These are phyloP conservation scores for Yamadazyma buinensis DNA, from an alignment of 1,139 yeast species.

Conservation along the genomic window DNA sequence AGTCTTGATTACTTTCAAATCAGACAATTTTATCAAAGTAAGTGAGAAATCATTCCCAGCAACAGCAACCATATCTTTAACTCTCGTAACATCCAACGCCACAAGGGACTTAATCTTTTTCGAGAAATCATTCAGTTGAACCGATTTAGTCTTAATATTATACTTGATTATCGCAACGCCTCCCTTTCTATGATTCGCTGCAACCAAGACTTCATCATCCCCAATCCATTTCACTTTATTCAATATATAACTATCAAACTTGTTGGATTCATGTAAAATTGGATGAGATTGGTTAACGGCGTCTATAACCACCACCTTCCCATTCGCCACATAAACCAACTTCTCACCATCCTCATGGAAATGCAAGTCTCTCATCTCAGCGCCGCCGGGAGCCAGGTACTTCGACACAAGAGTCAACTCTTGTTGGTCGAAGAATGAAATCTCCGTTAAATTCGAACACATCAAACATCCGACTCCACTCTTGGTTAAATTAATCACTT, in stretches of 20 bases:
- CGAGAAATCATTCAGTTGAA: constrained; percentile 44
- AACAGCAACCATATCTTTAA: constrained; percentile 55
- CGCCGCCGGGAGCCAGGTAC: too few relatives aligned
- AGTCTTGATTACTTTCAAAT: constrained; percentile 47
- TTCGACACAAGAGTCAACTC: too few relatives aligned
- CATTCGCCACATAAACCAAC: constrained; percentile 56
- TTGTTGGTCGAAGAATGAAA: too few relatives aligned
- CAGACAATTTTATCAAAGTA: constrained; percentile 47
- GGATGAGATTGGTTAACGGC: constrained; percentile 34
- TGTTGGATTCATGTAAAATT: constrained; percentile 16
- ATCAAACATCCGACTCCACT: too few relatives aligned
- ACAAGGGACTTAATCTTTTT: constrained; percentile 63
- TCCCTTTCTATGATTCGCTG: constrained; percentile 48
- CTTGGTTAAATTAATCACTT: constrained; percentile 52
- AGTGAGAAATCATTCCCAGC: constrained; percentile 78
- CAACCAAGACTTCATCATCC: constrained; percentile 49
- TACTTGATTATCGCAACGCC: constrained; percentile 38
- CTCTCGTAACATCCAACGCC: constrained; percentile 53
- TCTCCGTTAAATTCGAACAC: too few relatives aligned
- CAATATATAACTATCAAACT: constrained; percentile 31
- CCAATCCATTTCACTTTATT: constrained; percentile 60
- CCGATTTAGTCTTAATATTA: constrained; percentile 38
- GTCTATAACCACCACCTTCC: constrained; percentile 49
- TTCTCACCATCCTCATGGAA: too few relatives aligned
- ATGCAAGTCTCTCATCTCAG: too few relatives aligned